Evolutionary conservation across 306 rosid species (phyloP).

Genomic region (Oemleria cerasiformis): DNA sequence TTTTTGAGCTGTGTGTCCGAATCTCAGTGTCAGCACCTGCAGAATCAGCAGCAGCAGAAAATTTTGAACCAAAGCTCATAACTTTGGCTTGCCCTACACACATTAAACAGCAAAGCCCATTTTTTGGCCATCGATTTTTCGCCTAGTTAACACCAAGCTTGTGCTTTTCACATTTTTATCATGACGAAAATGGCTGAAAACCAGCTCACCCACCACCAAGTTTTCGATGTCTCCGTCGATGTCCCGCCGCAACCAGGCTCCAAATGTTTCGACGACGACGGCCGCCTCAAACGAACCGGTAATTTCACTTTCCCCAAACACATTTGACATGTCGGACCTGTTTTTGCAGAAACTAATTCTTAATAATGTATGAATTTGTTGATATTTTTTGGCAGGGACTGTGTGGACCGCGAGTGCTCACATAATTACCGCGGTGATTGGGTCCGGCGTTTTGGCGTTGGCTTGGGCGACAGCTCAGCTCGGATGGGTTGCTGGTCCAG

Average conservation of each 20-base stretch:
- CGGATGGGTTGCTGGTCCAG: slow-evolving; percentile 91
- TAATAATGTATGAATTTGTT: too few relatives aligned
- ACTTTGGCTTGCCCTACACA: not conserved
- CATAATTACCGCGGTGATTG: slow-evolving; percentile 82
- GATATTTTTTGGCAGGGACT: slow-evolving; percentile 39
- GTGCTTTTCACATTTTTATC: not conserved
- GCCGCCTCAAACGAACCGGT: slow-evolving; percentile 84
- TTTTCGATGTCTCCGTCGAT: slow-evolving; percentile 48
- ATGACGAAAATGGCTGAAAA: slow-evolving; percentile 49
- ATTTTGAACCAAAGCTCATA: not conserved
- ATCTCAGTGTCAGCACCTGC: not conserved
- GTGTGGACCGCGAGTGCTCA: slow-evolving; percentile 83
- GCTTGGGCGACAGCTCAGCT: slow-evolving; percentile 92
- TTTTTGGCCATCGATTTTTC: not conserved
- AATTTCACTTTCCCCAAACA: not conserved
- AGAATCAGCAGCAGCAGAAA: not conserved
- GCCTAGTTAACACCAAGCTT: not conserved
- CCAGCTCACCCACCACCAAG: slow-evolving; percentile 41
- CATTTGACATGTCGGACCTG: not conserved
- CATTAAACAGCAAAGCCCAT: slow-evolving; percentile 1
- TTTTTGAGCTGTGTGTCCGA: slow-evolving; percentile 23
- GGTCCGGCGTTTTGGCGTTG: slow-evolving; percentile 77
- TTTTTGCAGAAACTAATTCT: not conserved
- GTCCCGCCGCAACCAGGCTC: slow-evolving; percentile 47
- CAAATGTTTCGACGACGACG: slow-evolving; percentile 74